A percentile compares a stretch with the other conserved stretches of the same genome.
phyloP scores from a whole-genome alignment of 495 filamentous ascomycete genomes.

The Cercophora sp. region DNA sequence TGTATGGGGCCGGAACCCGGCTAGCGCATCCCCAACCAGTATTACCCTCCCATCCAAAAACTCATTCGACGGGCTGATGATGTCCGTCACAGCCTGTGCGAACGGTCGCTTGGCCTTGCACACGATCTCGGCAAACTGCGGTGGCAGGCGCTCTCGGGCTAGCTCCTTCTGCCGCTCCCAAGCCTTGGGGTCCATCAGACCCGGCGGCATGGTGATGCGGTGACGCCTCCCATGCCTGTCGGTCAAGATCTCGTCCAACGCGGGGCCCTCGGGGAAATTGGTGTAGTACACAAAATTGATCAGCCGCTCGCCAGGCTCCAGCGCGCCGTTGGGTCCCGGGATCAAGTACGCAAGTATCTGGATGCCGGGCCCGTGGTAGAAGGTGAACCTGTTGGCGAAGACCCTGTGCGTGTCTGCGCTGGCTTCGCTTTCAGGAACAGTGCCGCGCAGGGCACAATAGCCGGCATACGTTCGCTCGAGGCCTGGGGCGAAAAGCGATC shows the following conservation, averaged over 20 bases:
- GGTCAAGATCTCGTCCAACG: slow-evolving; percentile 50
- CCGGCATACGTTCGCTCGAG: slow-evolving; percentile 51
- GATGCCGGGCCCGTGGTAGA: slow-evolving; percentile 39
- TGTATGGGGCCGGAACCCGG: slow-evolving; percentile 55
- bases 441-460: slow-evolving; percentile 54
- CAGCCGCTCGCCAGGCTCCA: slow-evolving; percentile 43
- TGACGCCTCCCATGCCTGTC: slow-evolving; percentile 44
- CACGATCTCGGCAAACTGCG: slow-evolving; percentile 52
- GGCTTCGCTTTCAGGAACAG: slow-evolving; percentile 62
- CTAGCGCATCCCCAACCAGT: slow-evolving; percentile 54
- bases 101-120: slow-evolving; percentile 47
- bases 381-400: slow-evolving; percentile 52
- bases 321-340: slow-evolving; percentile 45
- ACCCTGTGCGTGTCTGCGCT: slow-evolving; percentile 68
- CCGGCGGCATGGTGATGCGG: slow-evolving; percentile 48
- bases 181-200: slow-evolving; percentile 37
- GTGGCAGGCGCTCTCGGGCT: slow-evolving; percentile 41
- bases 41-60: slow-evolving; percentile 49
- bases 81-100: slow-evolving; percentile 54
- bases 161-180: slow-evolving; percentile 43
- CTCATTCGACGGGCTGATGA: slow-evolving; percentile 39
- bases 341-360: slow-evolving; percentile 53
- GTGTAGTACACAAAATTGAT: slow-evolving; percentile 58
- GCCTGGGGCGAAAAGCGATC: slow-evolving; percentile 41
- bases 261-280: slow-evolving; percentile 47